phyloP scores from a whole-genome alignment of 441 rosid species.

The Euphorbia celastroides region DNA sequence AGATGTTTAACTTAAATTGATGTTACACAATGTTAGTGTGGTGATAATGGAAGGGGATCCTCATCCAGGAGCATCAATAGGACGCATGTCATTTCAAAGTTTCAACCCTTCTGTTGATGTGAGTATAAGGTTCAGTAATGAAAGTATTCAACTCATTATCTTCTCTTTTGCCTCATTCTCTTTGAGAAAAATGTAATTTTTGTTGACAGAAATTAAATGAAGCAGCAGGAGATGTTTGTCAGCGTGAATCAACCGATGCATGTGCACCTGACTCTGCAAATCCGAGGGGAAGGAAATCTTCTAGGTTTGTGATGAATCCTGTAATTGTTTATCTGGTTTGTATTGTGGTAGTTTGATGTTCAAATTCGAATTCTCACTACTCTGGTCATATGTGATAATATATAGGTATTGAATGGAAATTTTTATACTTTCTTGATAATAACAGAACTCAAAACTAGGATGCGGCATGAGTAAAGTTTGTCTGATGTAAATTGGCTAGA shows the following conservation, averaged over 20 bases:
- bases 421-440: not conserved
- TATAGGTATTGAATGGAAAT: not conserved
- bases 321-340: not conserved
- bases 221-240: conserved; percentile 32
- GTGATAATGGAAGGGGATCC: conserved; percentile 93
- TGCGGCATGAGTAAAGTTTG: not conserved
- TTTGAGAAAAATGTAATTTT: conserved; percentile 25
- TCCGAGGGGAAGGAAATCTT: conserved; percentile 35
- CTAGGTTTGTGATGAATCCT: conserved; percentile 35
- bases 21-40: conserved; percentile 41
- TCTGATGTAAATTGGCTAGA: not conserved
- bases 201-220: conserved; percentile 73
- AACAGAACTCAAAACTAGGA: not conserved
- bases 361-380: too few species aligned
- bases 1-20: not conserved
- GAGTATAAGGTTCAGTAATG: conserved; percentile 33
- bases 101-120: conserved; percentile 94
- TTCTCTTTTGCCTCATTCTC: conserved; percentile 15
- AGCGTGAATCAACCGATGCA: conserved; percentile 39
- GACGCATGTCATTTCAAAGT: conserved; percentile 90
- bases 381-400: too few species aligned
- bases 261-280: conserved; percentile 31
- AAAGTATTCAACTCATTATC: conserved; percentile 12
- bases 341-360: not conserved
- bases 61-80: conserved; percentile 67